Percentiles rank a stretch among this genome's conserved stretches.
phyloP scores from a whole-genome alignment of 2,329 filamentous ascomycete genomes.

The Emmonsia crescens region DNA sequence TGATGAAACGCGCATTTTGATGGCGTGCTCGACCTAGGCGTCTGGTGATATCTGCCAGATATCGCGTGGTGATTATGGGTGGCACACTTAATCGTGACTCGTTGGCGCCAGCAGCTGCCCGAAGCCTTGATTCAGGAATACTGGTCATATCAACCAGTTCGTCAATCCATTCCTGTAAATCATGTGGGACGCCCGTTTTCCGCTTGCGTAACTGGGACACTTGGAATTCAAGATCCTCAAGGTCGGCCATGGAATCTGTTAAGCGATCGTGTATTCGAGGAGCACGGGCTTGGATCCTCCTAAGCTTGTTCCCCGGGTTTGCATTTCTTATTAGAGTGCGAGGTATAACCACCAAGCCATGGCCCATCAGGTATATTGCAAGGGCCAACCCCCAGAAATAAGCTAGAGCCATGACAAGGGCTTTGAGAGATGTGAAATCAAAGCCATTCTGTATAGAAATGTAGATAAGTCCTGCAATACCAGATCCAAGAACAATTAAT shows the following conservation, averaged over 20 bases:
- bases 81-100: constrained; percentile 47
- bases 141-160: constrained; percentile 72
- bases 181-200: constrained; percentile 64
- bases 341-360: constrained; percentile 86
- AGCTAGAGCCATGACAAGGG: constrained; percentile 79
- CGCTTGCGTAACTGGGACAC: constrained; percentile 67
- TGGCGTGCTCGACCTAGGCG: constrained; percentile 73
- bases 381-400: constrained; percentile 89
- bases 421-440: constrained; percentile 62
- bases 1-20: constrained; percentile 67
- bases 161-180: constrained; percentile 91
- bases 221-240: constrained; percentile 73
- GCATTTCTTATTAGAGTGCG: constrained; percentile 69
- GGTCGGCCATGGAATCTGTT: constrained; percentile 66
- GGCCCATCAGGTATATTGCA: constrained; percentile 95
- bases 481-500: constrained; percentile 61
- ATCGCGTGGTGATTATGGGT: constrained; percentile 81
- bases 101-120: constrained; percentile 25
- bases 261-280: constrained; percentile 77
- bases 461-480: constrained; percentile 65
- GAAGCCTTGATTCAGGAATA: constrained; percentile 49
- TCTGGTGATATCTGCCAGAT: constrained; percentile 79
- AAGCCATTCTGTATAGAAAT: constrained; percentile 70
- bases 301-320: constrained; percentile 61
- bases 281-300: constrained; percentile 65